These are phyloP conservation scores for Teunomyces panamensis DNA, from an alignment of 805 yeast genomes.

Conservation along the genomic window DNA sequence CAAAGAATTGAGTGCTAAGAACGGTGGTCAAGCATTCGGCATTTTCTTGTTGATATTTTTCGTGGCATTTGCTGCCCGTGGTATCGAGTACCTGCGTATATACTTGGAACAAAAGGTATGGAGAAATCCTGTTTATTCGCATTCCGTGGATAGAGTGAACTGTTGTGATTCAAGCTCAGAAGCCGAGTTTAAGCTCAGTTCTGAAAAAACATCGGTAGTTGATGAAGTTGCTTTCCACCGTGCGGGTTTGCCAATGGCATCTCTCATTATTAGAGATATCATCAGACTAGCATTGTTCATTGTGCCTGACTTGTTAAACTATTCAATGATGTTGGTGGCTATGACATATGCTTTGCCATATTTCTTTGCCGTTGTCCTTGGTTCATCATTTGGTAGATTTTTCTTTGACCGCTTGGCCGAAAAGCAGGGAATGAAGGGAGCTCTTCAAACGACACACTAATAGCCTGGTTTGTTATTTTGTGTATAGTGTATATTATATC, in stretches of 20 bases:
- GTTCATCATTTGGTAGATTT: slow-evolving; percentile 68
- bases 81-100: slow-evolving; percentile 54
- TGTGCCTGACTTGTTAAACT: slow-evolving; percentile 62
- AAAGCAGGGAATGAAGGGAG: slow-evolving; percentile 32
- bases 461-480: background rate
- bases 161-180: slow-evolving; percentile 6
- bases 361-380: slow-evolving; percentile 70
- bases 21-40: slow-evolving; percentile 67
- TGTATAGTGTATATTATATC: background rate
- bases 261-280: slow-evolving; percentile 45
- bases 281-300: slow-evolving; percentile 57
- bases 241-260: slow-evolving; percentile 13
- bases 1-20: slow-evolving; percentile 48
- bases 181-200: slow-evolving; percentile 2
- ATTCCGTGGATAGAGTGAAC: background rate
- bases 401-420: slow-evolving; percentile 59
- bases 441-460: slow-evolving; percentile 4
- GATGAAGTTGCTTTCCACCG: slow-evolving; percentile 12
- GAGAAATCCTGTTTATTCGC: slow-evolving; percentile 38
- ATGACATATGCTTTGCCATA: slow-evolving; percentile 68
- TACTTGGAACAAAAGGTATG: slow-evolving; percentile 68
- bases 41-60: slow-evolving; percentile 62
- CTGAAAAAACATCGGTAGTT: background rate
- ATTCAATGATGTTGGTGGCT: slow-evolving; percentile 73
- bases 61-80: slow-evolving; percentile 57